Evolutionary conservation across 2,329 filamentous ascomycete species (phyloP).

Genomic region (Aspergillus fructus): DNA sequence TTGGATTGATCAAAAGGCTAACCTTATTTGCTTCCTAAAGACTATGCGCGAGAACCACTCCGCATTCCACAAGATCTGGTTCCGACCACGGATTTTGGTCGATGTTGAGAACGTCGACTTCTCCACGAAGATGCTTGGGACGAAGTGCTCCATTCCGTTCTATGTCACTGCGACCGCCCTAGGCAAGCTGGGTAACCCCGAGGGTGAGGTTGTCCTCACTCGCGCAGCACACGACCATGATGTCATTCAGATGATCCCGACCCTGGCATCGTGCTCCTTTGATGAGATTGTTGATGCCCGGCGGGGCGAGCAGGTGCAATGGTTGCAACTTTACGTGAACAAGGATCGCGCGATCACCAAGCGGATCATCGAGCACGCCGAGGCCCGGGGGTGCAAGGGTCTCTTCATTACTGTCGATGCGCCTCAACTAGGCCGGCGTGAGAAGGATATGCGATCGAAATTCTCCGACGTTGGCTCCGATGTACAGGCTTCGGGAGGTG

Average conservation of each 20-base stretch:
- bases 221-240: slow-evolving; percentile 80
- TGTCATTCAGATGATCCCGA: slow-evolving; percentile 98
- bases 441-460: slow-evolving; percentile 97
- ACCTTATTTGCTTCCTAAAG: slow-evolving; percentile 43
- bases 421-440: slow-evolving; percentile 86
- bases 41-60: slow-evolving; percentile 94
- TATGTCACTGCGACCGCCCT: slow-evolving; percentile 96
- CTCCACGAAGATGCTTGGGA: slow-evolving; percentile 90
- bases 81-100: slow-evolving; percentile 83
- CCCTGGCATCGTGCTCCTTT: slow-evolving; percentile 92
- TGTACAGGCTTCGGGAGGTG: slow-evolving; percentile 69
- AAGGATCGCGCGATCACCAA: slow-evolving; percentile 89
- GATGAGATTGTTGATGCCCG: slow-evolving; percentile 93
- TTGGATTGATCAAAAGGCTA: background rate
- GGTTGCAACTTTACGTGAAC: slow-evolving; percentile 97
- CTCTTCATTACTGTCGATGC: slow-evolving; percentile 99
- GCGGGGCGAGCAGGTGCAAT: slow-evolving; percentile 79
- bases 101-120: slow-evolving; percentile 87
- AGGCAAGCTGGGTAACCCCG: slow-evolving; percentile 89
- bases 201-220: slow-evolving; percentile 91
- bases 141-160: slow-evolving; percentile 80
- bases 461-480: slow-evolving; percentile 80
- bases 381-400: slow-evolving; percentile 85
- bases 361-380: slow-evolving; percentile 87
- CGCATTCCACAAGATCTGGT: slow-evolving; percentile 97